Evolutionary conservation across 2,329 filamentous ascomycete genomes (phyloP).

Genomic region (Bipolaris oryzae): DNA sequence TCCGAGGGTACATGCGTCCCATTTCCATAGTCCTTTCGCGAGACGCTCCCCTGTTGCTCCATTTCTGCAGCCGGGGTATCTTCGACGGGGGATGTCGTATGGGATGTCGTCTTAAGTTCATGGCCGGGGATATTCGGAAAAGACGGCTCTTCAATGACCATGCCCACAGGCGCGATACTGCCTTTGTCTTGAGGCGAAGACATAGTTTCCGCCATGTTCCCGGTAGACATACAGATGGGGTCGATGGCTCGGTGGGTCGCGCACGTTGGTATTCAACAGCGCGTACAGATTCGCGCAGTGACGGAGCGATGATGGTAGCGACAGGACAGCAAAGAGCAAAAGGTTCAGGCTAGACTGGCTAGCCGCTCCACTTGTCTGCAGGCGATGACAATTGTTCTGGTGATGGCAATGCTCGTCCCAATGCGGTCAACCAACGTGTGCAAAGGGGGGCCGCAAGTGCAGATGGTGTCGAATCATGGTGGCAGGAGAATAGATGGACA

Average conservation of each 20-base stretch:
- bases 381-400: constrained; percentile 6
- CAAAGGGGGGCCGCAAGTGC: constrained; percentile 1
- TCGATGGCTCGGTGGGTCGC: not conserved
- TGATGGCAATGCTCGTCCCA: not conserved
- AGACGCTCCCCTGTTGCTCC: not conserved
- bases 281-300: not conserved
- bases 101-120: constrained; percentile 3
- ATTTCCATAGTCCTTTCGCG: not conserved
- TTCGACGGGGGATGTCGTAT: not conserved
- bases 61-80: not conserved
- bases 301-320: constrained; percentile 7
- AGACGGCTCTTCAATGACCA: constrained; percentile 29
- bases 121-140: constrained; percentile 30
- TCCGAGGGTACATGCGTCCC: not conserved
- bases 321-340: constrained; percentile 1
- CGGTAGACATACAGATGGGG: not conserved
- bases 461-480: constrained; percentile 3
- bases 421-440: not conserved
- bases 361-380: constrained; percentile 7
- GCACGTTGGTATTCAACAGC: not conserved
- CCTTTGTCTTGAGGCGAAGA: constrained; percentile 10
- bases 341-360: not conserved
- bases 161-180: constrained; percentile 25
- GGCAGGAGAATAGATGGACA: not conserved
- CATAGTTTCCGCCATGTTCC: constrained; percentile 26